Percentiles rank a stretch among this genome's conserved stretches.
phyloP scores from a whole-genome alignment of 2,329 filamentous ascomycete genomes.

The Ophiocordyceps sinensis region DNA sequence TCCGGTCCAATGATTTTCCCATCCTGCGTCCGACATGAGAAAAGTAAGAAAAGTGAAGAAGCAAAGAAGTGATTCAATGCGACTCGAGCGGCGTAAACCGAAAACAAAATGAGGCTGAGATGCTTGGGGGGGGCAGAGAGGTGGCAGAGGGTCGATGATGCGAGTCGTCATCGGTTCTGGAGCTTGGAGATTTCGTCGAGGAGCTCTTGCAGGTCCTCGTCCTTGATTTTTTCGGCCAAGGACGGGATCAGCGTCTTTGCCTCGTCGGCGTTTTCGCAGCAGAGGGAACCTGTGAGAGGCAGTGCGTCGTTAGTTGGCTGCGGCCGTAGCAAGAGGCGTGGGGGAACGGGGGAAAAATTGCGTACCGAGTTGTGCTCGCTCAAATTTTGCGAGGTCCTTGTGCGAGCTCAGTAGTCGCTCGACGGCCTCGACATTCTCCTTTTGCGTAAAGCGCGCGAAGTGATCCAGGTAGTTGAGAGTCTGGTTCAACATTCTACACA shows the following conservation, averaged over 20 bases:
- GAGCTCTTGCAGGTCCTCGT: constrained; percentile 76
- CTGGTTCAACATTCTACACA: constrained; percentile 58
- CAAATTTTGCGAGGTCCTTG: constrained; percentile 75
- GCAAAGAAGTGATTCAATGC: not conserved
- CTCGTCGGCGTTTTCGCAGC: constrained; percentile 85
- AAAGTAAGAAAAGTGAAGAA: not conserved
- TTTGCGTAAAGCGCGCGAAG: constrained; percentile 91
- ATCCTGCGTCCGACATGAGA: too few species aligned
- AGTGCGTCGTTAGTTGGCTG: not conserved
- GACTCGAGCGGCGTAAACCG: not conserved
- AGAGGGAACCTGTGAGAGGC: constrained; percentile 58
- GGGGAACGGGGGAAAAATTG: not conserved
- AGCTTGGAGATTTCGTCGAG: constrained; percentile 86
- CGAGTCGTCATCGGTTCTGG: constrained; percentile 21
- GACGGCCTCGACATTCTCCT: constrained; percentile 89
- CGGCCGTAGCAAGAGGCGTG: not conserved
- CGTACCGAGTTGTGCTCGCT: constrained; percentile 80
- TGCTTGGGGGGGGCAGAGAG: not conserved
- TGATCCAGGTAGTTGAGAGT: constrained; percentile 87
- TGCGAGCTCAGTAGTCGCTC: constrained; percentile 72
- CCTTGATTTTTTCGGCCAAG: constrained; percentile 74
- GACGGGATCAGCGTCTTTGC: constrained; percentile 92
- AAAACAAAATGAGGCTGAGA: not conserved
- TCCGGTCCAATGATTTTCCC: not conserved
- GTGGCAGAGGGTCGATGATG: not conserved